Evolutionary conservation across 129 eudicot species (phyloP).

Genomic region (Escallonia rubra): DNA sequence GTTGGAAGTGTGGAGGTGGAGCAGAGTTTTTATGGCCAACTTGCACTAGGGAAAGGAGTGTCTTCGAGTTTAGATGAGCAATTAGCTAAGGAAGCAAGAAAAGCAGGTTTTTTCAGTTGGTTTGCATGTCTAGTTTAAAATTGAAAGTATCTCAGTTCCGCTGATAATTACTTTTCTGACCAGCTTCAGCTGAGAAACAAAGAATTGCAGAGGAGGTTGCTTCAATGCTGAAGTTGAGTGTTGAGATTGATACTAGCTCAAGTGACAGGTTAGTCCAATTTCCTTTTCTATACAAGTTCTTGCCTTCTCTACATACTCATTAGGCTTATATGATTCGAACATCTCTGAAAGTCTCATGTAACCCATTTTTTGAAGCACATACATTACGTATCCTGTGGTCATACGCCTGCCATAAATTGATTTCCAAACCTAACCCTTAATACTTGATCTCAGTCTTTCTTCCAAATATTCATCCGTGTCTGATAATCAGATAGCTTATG

Average conservation of each 20-base stretch:
- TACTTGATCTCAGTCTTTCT: too few relatives aligned
- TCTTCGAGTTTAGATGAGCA: slow-evolving; percentile 77
- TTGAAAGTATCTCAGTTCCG: not conserved
- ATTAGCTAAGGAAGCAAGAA: slow-evolving; percentile 75
- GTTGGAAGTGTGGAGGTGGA: slow-evolving; percentile 73
- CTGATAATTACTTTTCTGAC: slow-evolving; percentile 13
- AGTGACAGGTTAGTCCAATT: slow-evolving; percentile 55
- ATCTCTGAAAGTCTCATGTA: too few relatives aligned
- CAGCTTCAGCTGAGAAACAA: slow-evolving; percentile 84
- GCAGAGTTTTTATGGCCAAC: slow-evolving; percentile 75
- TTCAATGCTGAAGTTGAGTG: slow-evolving; percentile 71
- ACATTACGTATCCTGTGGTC: too few relatives aligned
- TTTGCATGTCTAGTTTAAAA: not conserved
- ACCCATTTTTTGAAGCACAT: too few relatives aligned
- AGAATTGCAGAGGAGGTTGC: slow-evolving; percentile 93
- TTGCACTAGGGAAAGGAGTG: slow-evolving; percentile 68
- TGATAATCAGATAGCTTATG: too few relatives aligned
- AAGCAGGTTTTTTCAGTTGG: slow-evolving; percentile 59
- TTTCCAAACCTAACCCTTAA: too few relatives aligned
- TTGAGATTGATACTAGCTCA: slow-evolving; percentile 66
- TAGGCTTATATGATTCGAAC: too few relatives aligned
- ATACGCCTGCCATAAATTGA: too few relatives aligned
- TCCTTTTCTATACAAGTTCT: not conserved
- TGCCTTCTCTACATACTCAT: not conserved
- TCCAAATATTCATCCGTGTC: too few relatives aligned